Conservation (phyloP, 73 alveolate genomes). For the Paramecium primaurelia region DNA sequence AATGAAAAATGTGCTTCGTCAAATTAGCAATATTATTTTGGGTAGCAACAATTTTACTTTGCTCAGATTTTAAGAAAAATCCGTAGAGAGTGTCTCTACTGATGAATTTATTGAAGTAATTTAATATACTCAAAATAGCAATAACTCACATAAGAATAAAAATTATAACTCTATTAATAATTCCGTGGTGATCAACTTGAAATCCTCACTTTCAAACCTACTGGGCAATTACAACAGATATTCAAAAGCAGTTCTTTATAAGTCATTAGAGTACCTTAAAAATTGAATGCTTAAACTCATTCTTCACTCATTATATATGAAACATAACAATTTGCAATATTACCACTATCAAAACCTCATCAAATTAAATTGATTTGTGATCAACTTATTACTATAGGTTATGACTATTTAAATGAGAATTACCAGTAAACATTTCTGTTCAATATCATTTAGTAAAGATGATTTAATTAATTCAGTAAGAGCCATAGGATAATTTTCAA, state of each 20-base stretch:
- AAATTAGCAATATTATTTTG: background rate
- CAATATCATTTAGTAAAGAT: background rate
- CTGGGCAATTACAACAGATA: background rate
- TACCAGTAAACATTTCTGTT: background rate
- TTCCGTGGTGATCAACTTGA: background rate
- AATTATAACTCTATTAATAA: background rate
- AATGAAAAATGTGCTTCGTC: background rate
- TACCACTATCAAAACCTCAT: background rate
- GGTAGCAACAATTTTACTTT: background rate
- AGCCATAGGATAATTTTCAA: background rate
- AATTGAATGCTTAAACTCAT: background rate
- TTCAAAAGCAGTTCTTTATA: background rate
- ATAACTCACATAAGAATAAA: background rate
- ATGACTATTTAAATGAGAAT: slow-evolving; percentile 15
- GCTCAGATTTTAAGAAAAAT: background rate
- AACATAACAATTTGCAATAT: background rate
- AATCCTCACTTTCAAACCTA: background rate
- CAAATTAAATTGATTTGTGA: background rate
- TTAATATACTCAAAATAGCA: background rate
- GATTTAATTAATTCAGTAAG: background rate
- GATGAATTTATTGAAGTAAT: background rate
- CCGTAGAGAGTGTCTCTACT: background rate
- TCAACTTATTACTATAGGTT: background rate
- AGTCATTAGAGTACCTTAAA: background rate
- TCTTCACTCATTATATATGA: background rate